Evolutionary conservation across 1,284 basidiomycete genomes (phyloP).

Genomic region (Fomitiporia mediterranea): DNA sequence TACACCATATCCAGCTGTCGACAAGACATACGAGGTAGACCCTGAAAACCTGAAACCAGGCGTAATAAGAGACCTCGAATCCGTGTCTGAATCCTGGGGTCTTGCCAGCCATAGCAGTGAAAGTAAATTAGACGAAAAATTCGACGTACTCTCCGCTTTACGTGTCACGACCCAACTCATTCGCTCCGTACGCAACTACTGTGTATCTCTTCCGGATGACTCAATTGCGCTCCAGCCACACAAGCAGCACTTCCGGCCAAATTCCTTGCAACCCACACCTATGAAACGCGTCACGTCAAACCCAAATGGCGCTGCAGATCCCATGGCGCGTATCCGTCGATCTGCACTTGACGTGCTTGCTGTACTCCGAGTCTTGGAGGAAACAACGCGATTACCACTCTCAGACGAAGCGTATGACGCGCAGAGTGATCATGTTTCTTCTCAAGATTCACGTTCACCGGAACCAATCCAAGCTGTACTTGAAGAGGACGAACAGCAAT

Average conservation of each 20-base stretch:
- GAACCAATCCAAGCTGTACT: constrained; percentile 35
- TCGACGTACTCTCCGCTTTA: constrained; percentile 62
- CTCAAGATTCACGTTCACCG: constrained; percentile 33
- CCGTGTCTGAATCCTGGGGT: constrained; percentile 53
- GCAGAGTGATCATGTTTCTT: constrained; percentile 58
- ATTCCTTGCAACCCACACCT: constrained; percentile 35
- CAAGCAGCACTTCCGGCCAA: constrained; percentile 38
- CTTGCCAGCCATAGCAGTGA: constrained; percentile 17
- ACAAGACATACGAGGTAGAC: constrained; percentile 64
- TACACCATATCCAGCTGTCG: constrained; percentile 45
- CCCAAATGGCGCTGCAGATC: constrained; percentile 41
- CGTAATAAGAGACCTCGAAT: constrained; percentile 65
- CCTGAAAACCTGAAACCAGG: constrained; percentile 66
- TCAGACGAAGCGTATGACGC: constrained; percentile 73
- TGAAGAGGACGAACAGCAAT: constrained; percentile 22
- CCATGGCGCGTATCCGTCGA: constrained; percentile 61
- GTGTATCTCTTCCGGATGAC: constrained; percentile 75
- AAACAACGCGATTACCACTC: constrained; percentile 57
- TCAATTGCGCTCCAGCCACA: constrained; percentile 41
- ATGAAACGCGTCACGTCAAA: constrained; percentile 36
- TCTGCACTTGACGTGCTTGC: constrained; percentile 74
- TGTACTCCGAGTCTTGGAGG: constrained; percentile 66
- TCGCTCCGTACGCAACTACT: constrained; percentile 74
- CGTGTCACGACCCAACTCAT: constrained; percentile 74
- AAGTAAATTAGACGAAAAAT: constrained; percentile 26